Evolutionary conservation across 2,329 filamentous ascomycete genomes (phyloP).

Genomic region (Colletotrichum brevisporum): DNA sequence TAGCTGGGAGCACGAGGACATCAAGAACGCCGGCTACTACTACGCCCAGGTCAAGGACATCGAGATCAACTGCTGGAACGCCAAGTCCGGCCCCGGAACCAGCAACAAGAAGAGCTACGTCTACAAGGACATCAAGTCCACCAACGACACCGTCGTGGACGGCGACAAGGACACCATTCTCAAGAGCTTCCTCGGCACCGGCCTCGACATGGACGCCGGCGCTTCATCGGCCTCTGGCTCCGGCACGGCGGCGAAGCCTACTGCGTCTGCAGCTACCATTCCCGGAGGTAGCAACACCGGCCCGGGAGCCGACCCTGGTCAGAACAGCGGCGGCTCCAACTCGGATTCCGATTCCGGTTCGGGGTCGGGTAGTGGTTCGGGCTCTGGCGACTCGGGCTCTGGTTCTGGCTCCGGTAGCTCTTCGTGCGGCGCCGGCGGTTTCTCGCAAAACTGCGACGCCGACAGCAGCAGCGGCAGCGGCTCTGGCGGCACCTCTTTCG

Average conservation of each 20-base stretch:
- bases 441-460: constrained; percentile 55
- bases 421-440: constrained; percentile 55
- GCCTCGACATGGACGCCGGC: constrained; percentile 76
- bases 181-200: constrained; percentile 84
- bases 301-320: constrained; percentile 47
- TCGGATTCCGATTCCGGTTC: constrained; percentile 33
- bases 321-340: constrained; percentile 43
- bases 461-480: constrained; percentile 36
- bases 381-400: constrained; percentile 21
- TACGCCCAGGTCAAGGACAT: constrained; percentile 85
- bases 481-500: constrained; percentile 41
- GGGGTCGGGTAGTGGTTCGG: constrained; percentile 40
- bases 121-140: constrained; percentile 75
- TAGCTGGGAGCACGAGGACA: constrained; percentile 86
- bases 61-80: constrained; percentile 87
- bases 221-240: constrained; percentile 41
- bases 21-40: constrained; percentile 89
- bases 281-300: constrained; percentile 50
- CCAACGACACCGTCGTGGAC: constrained; percentile 84
- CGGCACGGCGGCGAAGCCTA: constrained; percentile 35
- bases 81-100: constrained; percentile 71
- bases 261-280: constrained; percentile 43
- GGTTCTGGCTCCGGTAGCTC: constrained; percentile 42
- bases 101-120: constrained; percentile 81
- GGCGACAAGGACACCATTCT: constrained; percentile 82